These are phyloP conservation scores for Trichomonas tenax DNA, from an alignment of 208 protist genomes.

Conservation along the genomic window DNA sequence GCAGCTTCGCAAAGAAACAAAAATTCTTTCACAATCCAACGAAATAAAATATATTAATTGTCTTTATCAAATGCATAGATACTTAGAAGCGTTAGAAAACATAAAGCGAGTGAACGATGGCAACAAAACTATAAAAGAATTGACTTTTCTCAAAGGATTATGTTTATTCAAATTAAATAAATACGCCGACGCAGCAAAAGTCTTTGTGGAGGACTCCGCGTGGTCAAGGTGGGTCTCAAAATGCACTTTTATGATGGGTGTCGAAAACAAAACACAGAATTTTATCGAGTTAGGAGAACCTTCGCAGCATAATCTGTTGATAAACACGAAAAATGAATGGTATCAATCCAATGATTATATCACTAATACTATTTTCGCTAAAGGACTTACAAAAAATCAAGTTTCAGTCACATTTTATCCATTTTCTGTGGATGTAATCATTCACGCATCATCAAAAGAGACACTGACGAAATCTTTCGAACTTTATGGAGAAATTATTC, in stretches of 20 bases:
- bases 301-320: neutral
- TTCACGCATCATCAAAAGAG: neutral
- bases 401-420: neutral
- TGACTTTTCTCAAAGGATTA: neutral
- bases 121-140: neutral
- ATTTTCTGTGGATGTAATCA: neutral
- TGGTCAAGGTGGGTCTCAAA: neutral
- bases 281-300: neutral
- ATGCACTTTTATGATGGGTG: neutral
- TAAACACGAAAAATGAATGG: neutral
- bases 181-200: neutral
- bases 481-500: neutral
- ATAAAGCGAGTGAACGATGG: neutral
- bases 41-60: neutral
- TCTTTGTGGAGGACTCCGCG: neutral
- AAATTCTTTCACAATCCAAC: neutral
- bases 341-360: neutral
- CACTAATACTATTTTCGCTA: neutral
- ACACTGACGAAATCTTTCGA: neutral
- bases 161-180: neutral
- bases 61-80: neutral
- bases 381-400: neutral
- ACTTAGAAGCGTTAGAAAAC: neutral
- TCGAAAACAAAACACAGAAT: neutral
- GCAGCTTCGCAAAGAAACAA: neutral